Base-by-base conservation (phyloP, 331 rosid genomes). In the Acacia concinna region DNA sequence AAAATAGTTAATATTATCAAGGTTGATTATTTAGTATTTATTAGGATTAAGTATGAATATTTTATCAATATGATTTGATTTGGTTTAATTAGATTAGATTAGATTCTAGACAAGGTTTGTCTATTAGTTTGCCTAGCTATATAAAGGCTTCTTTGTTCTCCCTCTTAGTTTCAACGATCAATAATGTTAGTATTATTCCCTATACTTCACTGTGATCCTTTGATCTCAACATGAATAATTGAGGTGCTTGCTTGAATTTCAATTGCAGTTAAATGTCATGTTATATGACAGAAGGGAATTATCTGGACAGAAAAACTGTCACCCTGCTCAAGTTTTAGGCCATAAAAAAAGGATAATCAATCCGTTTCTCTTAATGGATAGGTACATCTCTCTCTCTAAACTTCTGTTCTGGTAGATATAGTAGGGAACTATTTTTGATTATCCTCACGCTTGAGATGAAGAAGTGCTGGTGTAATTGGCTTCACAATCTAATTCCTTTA, bases 301-400 rank as follows among this genome's bases (percentile, higher is more conserved):
- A 82, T 92, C 97, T 78, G 94, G 97, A 78, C 98, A 94, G 74
- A 88, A 82, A 75, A 78, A 73, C 34, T 91, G 95, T 75, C 93
- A 90, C 78, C 97, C 95, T 85, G 82, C 91, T 71, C 88, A 90
- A 76, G 97, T 92, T 76, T 71, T 92, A 76, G 90, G 91, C 69
- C 35, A 71, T 84, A 81, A 82, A 81, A 88, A 79, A 46, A 90
- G 80, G 76, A 25, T 69, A 41, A 81, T 47, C 63, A 78, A 81
- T 81, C 86, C 90, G 41, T 59, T 86, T 40, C 73, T 25, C 82
- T 75, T 60, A 35, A 74, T 79, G 51, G 94, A 85, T 60, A 57
- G 97, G 97, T 92, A 89, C 32, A 9, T 54, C 57, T 51, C 57
- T 59, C 21, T 59, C 74, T 47, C 54, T 2, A n/a, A 52, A 8